phyloP scores from a whole-genome alignment of 495 filamentous ascomycete genomes.

The Hypoxylon lienhwacheense region DNA sequence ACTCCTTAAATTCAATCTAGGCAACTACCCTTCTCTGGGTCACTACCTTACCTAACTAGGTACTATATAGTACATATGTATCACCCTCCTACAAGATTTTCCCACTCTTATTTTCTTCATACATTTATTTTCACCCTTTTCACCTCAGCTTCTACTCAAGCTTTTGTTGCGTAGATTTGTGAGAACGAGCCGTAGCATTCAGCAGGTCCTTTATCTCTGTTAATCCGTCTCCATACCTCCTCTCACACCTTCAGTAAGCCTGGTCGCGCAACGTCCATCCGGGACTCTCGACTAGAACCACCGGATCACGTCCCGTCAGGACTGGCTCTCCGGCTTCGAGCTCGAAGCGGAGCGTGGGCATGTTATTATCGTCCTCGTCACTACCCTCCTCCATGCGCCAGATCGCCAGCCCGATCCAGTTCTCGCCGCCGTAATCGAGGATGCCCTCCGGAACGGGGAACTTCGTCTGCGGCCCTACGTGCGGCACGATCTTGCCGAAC shows the following conservation, averaged over 20 bases:
- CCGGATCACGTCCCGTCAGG: slow-evolving; percentile 55
- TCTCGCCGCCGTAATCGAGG: slow-evolving; percentile 64
- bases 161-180: too few relatives aligned
- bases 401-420: slow-evolving; percentile 61
- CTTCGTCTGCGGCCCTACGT: slow-evolving; percentile 71
- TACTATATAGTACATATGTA: too few relatives aligned
- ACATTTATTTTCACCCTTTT: too few relatives aligned
- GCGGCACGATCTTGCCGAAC: slow-evolving; percentile 66
- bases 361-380: slow-evolving; percentile 55
- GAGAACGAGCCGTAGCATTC: too few relatives aligned
- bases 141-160: too few relatives aligned
- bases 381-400: slow-evolving; percentile 63
- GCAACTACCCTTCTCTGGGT: too few relatives aligned
- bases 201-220: too few relatives aligned
- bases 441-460: slow-evolving; percentile 71
- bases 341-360: slow-evolving; percentile 51
- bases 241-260: slow-evolving; percentile 62
- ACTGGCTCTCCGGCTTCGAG: slow-evolving; percentile 57
- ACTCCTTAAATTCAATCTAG: too few relatives aligned
- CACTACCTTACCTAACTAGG: too few relatives aligned
- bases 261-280: slow-evolving; percentile 53
- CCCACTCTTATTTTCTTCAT: too few relatives aligned
- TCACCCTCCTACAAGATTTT: too few relatives aligned
- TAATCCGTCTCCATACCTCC: too few relatives aligned
- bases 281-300: slow-evolving; percentile 54